phyloP scores from a whole-genome alignment of 2,329 filamentous ascomycete species.

The Pseudopithomyces maydicus region DNA sequence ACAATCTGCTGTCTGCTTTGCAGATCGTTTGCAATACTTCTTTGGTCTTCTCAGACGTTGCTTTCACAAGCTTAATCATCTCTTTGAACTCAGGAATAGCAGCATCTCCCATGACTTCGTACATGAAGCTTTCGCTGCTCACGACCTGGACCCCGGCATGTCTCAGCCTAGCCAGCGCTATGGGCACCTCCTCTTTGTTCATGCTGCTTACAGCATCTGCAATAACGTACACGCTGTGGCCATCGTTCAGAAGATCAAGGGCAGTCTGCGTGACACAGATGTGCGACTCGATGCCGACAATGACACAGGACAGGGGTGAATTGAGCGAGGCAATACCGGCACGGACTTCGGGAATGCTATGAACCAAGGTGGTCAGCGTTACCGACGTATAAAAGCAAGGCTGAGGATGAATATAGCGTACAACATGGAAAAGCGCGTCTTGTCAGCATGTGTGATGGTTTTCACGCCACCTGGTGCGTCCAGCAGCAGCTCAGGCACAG shows the following conservation, averaged over 20 bases:
- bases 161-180: slow-evolving; percentile 78
- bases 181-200: slow-evolving; percentile 77
- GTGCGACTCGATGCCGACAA: slow-evolving; percentile 91
- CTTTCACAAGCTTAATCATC: slow-evolving; percentile 79
- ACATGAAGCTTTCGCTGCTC: slow-evolving; percentile 86
- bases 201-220: slow-evolving; percentile 90
- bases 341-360: slow-evolving; percentile 66
- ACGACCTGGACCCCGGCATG: slow-evolving; percentile 79
- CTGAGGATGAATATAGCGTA: slow-evolving; percentile 14
- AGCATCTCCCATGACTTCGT: slow-evolving; percentile 88
- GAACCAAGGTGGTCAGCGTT: background rate
- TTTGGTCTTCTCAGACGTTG: slow-evolving; percentile 72
- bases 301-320: slow-evolving; percentile 58
- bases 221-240: slow-evolving; percentile 83
- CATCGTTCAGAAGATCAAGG: slow-evolving; percentile 74
- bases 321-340: slow-evolving; percentile 47
- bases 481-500: slow-evolving; percentile 71
- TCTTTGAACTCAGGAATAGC: slow-evolving; percentile 72
- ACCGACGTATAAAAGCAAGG: background rate
- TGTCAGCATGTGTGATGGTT: slow-evolving; percentile 71
- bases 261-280: slow-evolving; percentile 91
- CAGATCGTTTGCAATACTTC: slow-evolving; percentile 69
- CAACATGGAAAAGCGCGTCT: slow-evolving; percentile 89
- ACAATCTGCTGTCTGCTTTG: slow-evolving; percentile 49
- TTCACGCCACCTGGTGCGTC: slow-evolving; percentile 56